Conservation (phyloP, 352 stramenopile genomes). For the Pseudoperonospora humuli region DNA sequence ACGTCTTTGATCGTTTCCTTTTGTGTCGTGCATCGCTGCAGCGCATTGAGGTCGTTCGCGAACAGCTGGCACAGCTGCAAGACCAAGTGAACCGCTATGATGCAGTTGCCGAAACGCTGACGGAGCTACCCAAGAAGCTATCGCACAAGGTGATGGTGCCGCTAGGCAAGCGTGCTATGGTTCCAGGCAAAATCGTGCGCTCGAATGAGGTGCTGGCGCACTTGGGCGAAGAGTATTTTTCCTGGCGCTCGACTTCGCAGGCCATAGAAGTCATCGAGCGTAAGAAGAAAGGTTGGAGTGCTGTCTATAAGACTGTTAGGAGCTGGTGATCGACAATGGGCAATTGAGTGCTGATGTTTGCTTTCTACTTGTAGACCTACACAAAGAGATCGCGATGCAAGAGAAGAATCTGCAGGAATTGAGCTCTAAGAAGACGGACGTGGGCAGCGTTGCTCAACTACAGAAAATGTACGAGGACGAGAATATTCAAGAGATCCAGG, state of each 20-base stretch:
- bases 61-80: constrained; percentile 46
- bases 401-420: constrained; percentile 40
- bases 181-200: constrained; percentile 73
- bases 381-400: constrained; percentile 44
- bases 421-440: constrained; percentile 54
- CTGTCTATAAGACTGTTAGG: not conserved
- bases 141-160: constrained; percentile 76
- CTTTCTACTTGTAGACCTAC: constrained; percentile 29
- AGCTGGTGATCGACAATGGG: not conserved
- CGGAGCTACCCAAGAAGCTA: constrained; percentile 74
- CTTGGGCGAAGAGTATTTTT: constrained; percentile 75
- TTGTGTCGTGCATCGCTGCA: constrained; percentile 11
- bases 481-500: constrained; percentile 81
- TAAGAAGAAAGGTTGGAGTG: constrained; percentile 58
- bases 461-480: constrained; percentile 82
- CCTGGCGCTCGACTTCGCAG: constrained; percentile 59
- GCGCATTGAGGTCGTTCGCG: constrained; percentile 47
- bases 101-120: constrained; percentile 40
- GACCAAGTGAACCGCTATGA: constrained; percentile 48
- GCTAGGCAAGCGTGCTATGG: constrained; percentile 76
- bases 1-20: not conserved
- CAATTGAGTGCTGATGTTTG: not conserved
- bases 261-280: constrained; percentile 59
- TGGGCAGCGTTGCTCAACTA: constrained; percentile 55
- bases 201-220: constrained; percentile 81